Evolutionary conservation across 352 stramenopile species (phyloP), one percentile per base, ranked within the genome.

Genomic region (Phytophthora aleatoria): DNA sequence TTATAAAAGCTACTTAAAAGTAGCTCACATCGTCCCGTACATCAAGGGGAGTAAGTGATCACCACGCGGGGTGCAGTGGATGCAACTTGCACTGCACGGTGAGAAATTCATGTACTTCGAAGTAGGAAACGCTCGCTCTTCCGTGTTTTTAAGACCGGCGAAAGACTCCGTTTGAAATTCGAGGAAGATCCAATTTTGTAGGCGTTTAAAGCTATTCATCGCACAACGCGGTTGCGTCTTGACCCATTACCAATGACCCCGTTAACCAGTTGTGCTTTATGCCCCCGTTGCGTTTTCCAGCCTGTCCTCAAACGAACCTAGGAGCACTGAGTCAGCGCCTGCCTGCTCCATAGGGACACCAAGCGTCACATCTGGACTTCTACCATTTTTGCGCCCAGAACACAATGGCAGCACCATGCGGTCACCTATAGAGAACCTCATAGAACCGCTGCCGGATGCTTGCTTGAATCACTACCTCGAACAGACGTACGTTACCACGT

Each of bases 401-500:
- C 49, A 54, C 31, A 30, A 54, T 54, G 57, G 28, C 38, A 41
- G n/a, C 38, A 36, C 16, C 53, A 60, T 60, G 24, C 39, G 30
- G 42, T n/a, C 9, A 11, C 12, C 49, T 27, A 66, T 60, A 61
- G 61, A 63, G 24, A 54, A 41, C 16, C 16, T n/a, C 33, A 47
- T 53, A 53, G 30, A 42, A 30, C 47, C 52, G 15, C 27, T 35
- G 3, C 8, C 35, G 10, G 35, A 1, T 12, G 35, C 35, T 41
- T 36, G 28, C 26, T 47, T 20, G 33, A 67, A 61, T 61, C 39
- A 60, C 30, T n/a, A 41, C 35, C 12, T 41, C 35, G 12, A 41
- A 41, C 47, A 60, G 65, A 53, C 65, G 61, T 61, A 38, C 60
- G 65, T 73, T 73, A 56, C 58, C 35, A 41, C 35, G 35, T 12